Base-by-base conservation (phyloP, 805 yeast genomes). In the Starmerella roubikii region DNA sequence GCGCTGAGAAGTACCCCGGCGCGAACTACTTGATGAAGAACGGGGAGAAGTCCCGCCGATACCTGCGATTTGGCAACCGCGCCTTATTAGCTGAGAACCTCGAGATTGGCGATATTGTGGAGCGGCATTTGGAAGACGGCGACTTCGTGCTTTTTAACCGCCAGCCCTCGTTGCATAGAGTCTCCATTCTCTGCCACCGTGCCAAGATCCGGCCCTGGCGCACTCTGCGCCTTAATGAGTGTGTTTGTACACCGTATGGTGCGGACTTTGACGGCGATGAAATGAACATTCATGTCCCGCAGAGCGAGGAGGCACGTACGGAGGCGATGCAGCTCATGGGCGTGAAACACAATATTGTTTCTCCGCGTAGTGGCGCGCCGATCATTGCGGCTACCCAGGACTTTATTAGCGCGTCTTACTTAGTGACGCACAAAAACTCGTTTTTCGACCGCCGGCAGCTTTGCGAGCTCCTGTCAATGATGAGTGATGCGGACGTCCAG, bases 221-320 rank as follows among this genome's bases (percentile, higher is more conserved):
- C 64, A 91, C 99, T 2, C 83, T 91, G 65, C 69, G 99, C 50
- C 69, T 91, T 51, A 91, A 91, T 57, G 97, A 91, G 61, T 91
- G 98, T 78, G 99, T 91, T 9, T 91, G 98, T 65, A 91, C 98
- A 0, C 98, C 98, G 2, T 91, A 91, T 63, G 93, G 93, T 59
- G 99, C 99, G 29, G 99, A 91, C 71, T 91, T 91, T 58, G 98
- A 91, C 61, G 98, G 98, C 62, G 98, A 91, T 63, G 98, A 91
- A 61, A 91, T 91, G 98, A 91, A 91, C 60, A 67, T 91, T 55
- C 98, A 91, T 57, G 98, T 91, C 33, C 98, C 98, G 1, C 99
- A 91, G 60, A 91, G 97, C 1, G 97, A 91, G 62, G 98, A 91
- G 61, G 97, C 98, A 1, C 68, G 98, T 48, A 94, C 97, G 0